Evolutionary conservation across 176 grass and related monocot species (phyloP).

Genomic region (Avena sativa): DNA sequence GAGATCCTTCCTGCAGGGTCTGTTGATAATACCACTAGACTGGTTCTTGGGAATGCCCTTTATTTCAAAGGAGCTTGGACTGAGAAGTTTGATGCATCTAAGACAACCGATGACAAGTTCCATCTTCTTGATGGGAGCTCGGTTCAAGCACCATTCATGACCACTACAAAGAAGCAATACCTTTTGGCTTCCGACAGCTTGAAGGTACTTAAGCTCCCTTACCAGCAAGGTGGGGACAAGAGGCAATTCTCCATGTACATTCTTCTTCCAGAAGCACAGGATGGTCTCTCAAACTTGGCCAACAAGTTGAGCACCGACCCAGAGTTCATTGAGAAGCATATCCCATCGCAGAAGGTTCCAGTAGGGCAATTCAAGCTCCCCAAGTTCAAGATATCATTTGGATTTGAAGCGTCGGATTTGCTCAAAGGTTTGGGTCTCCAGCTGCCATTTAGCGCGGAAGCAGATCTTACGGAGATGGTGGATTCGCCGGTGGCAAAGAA

Average conservation of each 20-base stretch:
- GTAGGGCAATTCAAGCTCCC: slow-evolving; percentile 70
- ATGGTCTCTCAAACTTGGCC: slow-evolving; percentile 67
- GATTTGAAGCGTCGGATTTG: slow-evolving; percentile 59
- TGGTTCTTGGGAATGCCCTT: slow-evolving; percentile 78
- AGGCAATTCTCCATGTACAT: slow-evolving; percentile 89
- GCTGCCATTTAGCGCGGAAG: slow-evolving; percentile 55
- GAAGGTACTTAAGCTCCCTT: slow-evolving; percentile 76
- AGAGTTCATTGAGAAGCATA: slow-evolving; percentile 61
- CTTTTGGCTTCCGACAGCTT: slow-evolving; percentile 50
- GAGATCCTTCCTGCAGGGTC: slow-evolving; percentile 61
- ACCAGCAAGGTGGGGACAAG: slow-evolving; percentile 66
- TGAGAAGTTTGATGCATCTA: slow-evolving; percentile 73
- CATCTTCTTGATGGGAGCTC: slow-evolving; percentile 65
- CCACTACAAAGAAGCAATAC: slow-evolving; percentile 56
- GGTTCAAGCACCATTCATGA: slow-evolving; percentile 74
- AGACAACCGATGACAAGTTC: slow-evolving; percentile 58
- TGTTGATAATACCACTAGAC: slow-evolving; percentile 55
- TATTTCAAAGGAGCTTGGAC: slow-evolving; percentile 86
- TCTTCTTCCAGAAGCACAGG: slow-evolving; percentile 62
- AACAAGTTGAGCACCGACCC: slow-evolving; percentile 58
- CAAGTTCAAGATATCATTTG: slow-evolving; percentile 84
- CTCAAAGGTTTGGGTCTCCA: slow-evolving; percentile 65
- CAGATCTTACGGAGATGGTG: slow-evolving; percentile 64
- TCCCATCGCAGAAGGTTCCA: slow-evolving; percentile 51
- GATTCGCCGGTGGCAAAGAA: slow-evolving; percentile 44